Base-by-base conservation (phyloP, 192 early-diverging fungal genomes). In the Diversispora epigaea region DNA sequence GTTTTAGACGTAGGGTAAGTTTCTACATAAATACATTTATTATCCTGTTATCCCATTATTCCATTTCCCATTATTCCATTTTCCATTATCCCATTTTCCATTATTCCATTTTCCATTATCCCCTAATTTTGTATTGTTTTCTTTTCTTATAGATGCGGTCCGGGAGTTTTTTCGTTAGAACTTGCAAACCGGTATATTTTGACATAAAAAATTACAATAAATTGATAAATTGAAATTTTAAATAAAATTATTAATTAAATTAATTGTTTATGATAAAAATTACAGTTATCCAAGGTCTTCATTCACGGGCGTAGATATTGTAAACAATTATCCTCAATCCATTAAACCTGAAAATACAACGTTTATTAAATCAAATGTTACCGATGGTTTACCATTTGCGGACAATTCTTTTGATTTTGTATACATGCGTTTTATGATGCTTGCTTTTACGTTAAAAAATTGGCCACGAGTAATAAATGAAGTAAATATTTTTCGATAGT, bases 341-440 rank as follows among this genome's bases (percentile, higher is more conserved):
- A 80, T 82, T n/a, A 69, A 77, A 57, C 81, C 81, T 45, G 49
- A 77, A 52, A 82, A 82, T 57, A 78, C 71, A 22, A 49, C 25
- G 22, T 82, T 82, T 57, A 12, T 57, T 6, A 21, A 66, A 1
- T 62, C 21, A 10, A 78, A 82, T 61, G 17, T 78, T 3, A 68
- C 77, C 4, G 71, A 79, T 2, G 76, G 73, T 8, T 22, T 82
- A 9, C 68, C 58, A 45, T 82, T 62, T 32, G 70, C 74, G 57
- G 50, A 69, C 19, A 70, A 75, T 54, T 45, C 60, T 6, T 82
- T 82, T 70, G 81, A 82, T 55, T 82, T 78, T 66, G 61, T 82
- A 22, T 64, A 76, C 11, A 73, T 78, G 71, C 68, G 81, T 55
- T 50, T 82, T 11, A 66, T 82, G 19, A 44, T 80, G 21, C 50